Evolutionary conservation across 495 filamentous ascomycete species (phyloP).

Genomic region (Aspergillus avenaceus): DNA sequence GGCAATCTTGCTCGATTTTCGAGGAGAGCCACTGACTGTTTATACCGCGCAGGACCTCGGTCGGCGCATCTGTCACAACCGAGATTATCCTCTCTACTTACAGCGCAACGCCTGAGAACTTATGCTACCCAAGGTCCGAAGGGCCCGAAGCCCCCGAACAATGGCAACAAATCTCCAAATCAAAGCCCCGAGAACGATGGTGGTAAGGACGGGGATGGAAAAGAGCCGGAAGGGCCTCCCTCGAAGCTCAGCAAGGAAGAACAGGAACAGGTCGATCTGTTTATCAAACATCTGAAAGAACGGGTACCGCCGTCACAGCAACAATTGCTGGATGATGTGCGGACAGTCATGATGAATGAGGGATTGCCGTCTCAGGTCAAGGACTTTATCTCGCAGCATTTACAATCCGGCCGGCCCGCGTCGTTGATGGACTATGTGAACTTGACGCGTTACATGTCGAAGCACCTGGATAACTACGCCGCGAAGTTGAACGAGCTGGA

Average conservation of each 20-base stretch:
- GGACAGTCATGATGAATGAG: conserved; percentile 26
- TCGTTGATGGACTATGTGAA: conserved; percentile 38
- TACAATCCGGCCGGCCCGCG: conserved; percentile 23
- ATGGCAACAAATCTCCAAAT: conserved; percentile 21
- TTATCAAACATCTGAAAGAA: conserved; percentile 27
- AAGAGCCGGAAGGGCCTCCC: conserved; percentile 34
- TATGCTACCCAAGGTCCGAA: conserved; percentile 52
- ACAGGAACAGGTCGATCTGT: conserved; percentile 28
- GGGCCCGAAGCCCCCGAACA: conserved; percentile 44
- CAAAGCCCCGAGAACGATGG: conserved; percentile 24
- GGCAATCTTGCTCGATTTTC: conserved; percentile 60
- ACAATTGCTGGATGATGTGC: conserved; percentile 26
- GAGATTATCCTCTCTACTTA: conserved; percentile 41
- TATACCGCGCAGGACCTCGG: conserved; percentile 38
- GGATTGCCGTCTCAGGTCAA: conserved; percentile 30
- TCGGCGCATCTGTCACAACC: conserved; percentile 32
- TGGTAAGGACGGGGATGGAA: conserved; percentile 19
- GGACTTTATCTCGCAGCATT: conserved; percentile 27
- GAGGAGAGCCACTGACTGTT: conserved; percentile 45
- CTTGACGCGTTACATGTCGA: conserved; percentile 31
- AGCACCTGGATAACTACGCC: conserved; percentile 39
- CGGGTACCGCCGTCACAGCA: conserved; percentile 26
- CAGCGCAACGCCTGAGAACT: conserved; percentile 43
- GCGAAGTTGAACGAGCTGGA: conserved; percentile 48
- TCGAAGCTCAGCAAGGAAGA: conserved; percentile 35